These are phyloP conservation scores for Fusarium graminum DNA, from an alignment of 2,329 filamentous ascomycete species.

Conservation along the genomic window DNA sequence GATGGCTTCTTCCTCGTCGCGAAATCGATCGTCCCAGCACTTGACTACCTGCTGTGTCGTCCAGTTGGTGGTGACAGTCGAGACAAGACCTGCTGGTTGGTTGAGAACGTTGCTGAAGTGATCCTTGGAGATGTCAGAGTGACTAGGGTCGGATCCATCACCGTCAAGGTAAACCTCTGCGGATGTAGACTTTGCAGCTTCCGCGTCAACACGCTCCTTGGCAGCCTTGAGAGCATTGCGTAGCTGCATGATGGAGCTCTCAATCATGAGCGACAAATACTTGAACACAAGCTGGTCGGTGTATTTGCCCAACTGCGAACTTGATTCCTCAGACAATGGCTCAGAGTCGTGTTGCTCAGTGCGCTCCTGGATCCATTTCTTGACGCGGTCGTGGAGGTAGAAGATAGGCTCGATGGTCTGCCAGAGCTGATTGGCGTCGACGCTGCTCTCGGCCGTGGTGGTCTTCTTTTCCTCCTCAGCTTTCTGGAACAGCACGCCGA, in stretches of 20 bases:
- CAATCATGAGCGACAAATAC: conserved; percentile 86
- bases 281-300: conserved; percentile 92
- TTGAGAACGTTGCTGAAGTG: conserved; percentile 79
- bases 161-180: conserved; percentile 77
- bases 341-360: conserved; percentile 58
- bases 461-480: conserved; percentile 41
- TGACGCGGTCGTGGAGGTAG: conserved; percentile 63
- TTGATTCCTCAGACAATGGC: conserved; percentile 34
- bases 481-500: conserved; percentile 48
- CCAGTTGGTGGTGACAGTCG: conserved; percentile 50
- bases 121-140: conserved; percentile 83
- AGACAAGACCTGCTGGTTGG: conserved; percentile 47
- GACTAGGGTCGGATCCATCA: conserved; percentile 80
- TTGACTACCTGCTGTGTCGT: conserved; percentile 48
- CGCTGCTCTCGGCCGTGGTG: conserved; percentile 18
- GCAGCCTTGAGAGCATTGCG: conserved; percentile 75
- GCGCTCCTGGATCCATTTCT: conserved; percentile 74
- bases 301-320: conserved; percentile 67
- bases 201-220: conserved; percentile 49
- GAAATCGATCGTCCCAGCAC: conserved; percentile 77
- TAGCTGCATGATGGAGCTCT: conserved; percentile 86
- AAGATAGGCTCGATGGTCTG: conserved; percentile 87
- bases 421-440: conserved; percentile 68
- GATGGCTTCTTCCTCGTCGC: conserved; percentile 79
- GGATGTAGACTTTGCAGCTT: conserved; percentile 65